Base-by-base conservation (phyloP, 768 basidiomycete genomes). In the Austroboletus eburneus region DNA sequence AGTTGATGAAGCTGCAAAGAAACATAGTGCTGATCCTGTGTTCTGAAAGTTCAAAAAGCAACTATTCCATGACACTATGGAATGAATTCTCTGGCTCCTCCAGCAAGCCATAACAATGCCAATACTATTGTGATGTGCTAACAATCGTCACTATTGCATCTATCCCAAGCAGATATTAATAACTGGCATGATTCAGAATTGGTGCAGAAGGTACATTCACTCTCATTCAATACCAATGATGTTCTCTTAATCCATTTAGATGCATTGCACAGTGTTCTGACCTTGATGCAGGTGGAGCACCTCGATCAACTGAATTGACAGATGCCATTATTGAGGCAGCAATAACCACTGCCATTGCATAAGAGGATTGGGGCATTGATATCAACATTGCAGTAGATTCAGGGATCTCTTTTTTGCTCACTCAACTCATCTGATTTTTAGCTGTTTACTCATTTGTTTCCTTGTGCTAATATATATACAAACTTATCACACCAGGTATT, bases 361-460 rank as follows among this genome's bases (percentile, higher is more conserved):
- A 13, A 13, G 30, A 64, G 25, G 34, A 55, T 3, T 67, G 55
- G 49, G 66, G 66, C 1, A 38, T 68, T 6, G 46, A 57, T 13
- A 25, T 24, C 1, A 62, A 63, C n/a, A 30, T 68, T 37, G 27
- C 57, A 4, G 59, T 69, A 39, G 8, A 17, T 63, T n/a, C n/a
- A n/a, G n/a, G n/a, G n/a, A 20, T 17, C 35, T n/a, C n/a, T 32
- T 9, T 32, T 37, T 20, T 4, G 7, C 10, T 42, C 18, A 33
- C 3, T 17, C 30, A 9, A 7, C 7, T 27, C 5, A 27, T n/a
- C n/a, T n/a, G n/a, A 5, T 33, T 4, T 46, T 23, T 18, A 69
- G 66, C 65, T 65, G 7, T 71, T 70, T 32, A 71, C 62, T 0
- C 46, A 46, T n/a, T 38, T 57, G 14, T 70, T 69, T 30, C 67